Base-by-base conservation (phyloP, 352 stramenopile species). In the Globisporangium uncinulatum region DNA sequence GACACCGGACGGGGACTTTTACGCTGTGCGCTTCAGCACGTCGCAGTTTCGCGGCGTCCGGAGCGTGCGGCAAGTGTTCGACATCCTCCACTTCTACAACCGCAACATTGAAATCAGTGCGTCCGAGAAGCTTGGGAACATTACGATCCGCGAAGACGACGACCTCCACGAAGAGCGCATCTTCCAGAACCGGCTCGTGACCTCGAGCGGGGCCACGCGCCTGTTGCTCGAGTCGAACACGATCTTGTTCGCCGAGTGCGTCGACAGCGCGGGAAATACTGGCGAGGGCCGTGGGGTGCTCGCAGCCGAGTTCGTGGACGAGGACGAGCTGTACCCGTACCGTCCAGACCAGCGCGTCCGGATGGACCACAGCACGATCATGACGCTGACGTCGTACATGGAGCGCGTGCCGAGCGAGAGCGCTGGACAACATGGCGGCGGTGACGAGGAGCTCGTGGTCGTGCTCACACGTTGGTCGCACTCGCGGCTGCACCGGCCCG, bases 101-200 rank as follows among this genome's bases (percentile, higher is more conserved):
- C 58, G 61, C 24, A 79, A 82, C 42, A 69, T 79, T 13, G 70
- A 82, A 52, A 79, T 82, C 67, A 68, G 56, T 53, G 70, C 79
- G 51, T 77, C 70, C 24, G 73, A 82, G 43, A 56, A 67, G 31
- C 51, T 79, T 31, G 70, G 68, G 15, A 74, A 65, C 47, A 73
- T 79, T 29, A 79, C 70, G 21, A 66, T 81, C 36, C 67, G 72
- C n/a, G 70, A 79, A 37, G 62, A 76, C 36, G 70, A 81, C 36
- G 71, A 76, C 39, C 64, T 64, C 36, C 51, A 66, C 11, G 57
- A 65, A 1, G 51, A 67, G 29, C 62, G 68, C 39, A 56, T 74
- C 17, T 51, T 51, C 51, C 71, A 79, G 36, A 54, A 76, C 34
- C 67, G 71, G 32, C 46, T 79, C 21, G 65, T 76, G 2, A 65